Conservation (phyloP, 2,329 filamentous ascomycete genomes). For the Orbilia blumenaviensis region DNA sequence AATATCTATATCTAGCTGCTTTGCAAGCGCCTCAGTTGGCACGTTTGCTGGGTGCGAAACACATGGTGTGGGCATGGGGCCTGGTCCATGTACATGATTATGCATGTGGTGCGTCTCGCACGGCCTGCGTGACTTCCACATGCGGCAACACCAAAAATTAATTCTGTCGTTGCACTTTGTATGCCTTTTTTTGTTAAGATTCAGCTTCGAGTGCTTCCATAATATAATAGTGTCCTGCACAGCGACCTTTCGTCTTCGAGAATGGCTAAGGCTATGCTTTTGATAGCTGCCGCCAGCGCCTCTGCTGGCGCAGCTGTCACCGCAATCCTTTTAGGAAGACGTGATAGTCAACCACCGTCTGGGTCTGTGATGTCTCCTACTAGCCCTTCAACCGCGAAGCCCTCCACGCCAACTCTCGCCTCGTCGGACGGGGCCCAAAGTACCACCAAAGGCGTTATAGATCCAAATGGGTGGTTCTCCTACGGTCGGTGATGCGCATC, state of each 20-base stretch:
- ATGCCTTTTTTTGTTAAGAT: not conserved
- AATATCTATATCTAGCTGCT: too few relatives aligned
- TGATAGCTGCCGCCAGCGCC: constrained; percentile 79
- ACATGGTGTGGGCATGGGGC: not conserved
- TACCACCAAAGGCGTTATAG: constrained; percentile 64
- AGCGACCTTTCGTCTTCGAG: not conserved
- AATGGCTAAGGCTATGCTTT: constrained; percentile 81
- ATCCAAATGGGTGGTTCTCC: constrained; percentile 79
- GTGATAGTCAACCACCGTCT: constrained; percentile 59
- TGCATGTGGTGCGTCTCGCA: not conserved
- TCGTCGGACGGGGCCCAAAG: constrained; percentile 41
- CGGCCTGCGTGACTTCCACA: constrained; percentile 14
- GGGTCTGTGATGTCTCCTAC: constrained; percentile 58
- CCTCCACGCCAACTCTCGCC: constrained; percentile 53
- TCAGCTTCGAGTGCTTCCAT: not conserved
- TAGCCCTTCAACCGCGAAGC: constrained; percentile 55
- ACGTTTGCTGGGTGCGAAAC: too few relatives aligned
- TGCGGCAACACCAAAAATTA: constrained; percentile 17
- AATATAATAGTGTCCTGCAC: not conserved
- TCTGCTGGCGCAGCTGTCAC: constrained; percentile 79
- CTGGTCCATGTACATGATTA: not conserved
- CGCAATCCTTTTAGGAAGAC: constrained; percentile 65
- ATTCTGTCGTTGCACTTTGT: not conserved
- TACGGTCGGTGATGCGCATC: constrained; percentile 66
- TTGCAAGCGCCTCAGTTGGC: too few relatives aligned